Evolutionary conservation across 768 basidiomycete species (phyloP).

Genomic region (Mycena alexandri): DNA sequence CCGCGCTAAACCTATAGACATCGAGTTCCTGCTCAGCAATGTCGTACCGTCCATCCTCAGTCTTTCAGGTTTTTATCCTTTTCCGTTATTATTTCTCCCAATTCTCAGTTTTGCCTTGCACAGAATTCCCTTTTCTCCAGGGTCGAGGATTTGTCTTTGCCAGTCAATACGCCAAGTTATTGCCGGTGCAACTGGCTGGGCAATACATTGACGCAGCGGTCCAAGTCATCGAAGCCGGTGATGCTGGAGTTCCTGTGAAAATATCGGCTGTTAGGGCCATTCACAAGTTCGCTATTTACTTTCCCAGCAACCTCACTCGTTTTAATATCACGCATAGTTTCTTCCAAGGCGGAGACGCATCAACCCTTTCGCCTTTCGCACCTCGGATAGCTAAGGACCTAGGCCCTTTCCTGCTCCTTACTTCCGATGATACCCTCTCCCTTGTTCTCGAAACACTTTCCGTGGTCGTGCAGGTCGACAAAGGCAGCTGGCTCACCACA

Average conservation of each 20-base stretch:
- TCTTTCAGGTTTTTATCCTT: constrained; percentile 66
- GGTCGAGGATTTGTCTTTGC: constrained; percentile 96
- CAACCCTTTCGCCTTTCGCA: constrained; percentile 72
- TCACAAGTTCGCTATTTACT: constrained; percentile 72
- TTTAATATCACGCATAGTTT: constrained; percentile 65
- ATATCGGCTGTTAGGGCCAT: constrained; percentile 94
- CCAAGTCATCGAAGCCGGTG: constrained; percentile 81
- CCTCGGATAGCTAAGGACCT: constrained; percentile 84
- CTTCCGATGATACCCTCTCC: constrained; percentile 90
- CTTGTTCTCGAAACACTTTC: constrained; percentile 90
- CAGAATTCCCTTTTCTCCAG: constrained; percentile 93
- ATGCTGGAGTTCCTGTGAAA: constrained; percentile 88
- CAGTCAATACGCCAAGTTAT: constrained; percentile 83
- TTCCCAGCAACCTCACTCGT: constrained; percentile 9
- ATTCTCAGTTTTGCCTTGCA: background rate
- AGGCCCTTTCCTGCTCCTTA: constrained; percentile 82
- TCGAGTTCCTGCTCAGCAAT: constrained; percentile 79
- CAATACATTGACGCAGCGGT: constrained; percentile 93
- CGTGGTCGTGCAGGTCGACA: constrained; percentile 80
- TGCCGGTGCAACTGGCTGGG: constrained; percentile 78
- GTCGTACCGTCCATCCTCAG: constrained; percentile 84
- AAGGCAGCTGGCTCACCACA: constrained; percentile 77
- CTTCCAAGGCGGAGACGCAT: constrained; percentile 73
- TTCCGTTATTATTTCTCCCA: background rate
- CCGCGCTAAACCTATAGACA: constrained; percentile 76